Evolutionary conservation across 2,329 filamentous ascomycete genomes (phyloP).

Genomic region (Colletotrichum graminicola): DNA sequence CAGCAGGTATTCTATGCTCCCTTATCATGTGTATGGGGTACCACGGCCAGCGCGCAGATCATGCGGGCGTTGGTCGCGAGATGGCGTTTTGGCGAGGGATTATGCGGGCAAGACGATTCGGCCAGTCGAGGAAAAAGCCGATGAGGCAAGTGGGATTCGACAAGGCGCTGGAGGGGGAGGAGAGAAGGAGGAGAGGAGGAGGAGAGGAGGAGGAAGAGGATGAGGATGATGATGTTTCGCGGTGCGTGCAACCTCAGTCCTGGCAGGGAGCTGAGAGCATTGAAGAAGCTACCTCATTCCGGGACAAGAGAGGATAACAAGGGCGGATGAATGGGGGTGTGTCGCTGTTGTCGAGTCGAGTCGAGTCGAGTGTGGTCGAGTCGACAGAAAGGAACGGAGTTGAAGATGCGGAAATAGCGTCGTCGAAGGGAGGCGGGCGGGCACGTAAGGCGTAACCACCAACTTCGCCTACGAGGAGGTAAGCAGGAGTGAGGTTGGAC

Average conservation of each 20-base stretch:
- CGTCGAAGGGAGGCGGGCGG: slow-evolving; percentile 30
- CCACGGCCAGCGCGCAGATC: slow-evolving; percentile 38
- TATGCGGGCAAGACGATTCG: slow-evolving; percentile 35
- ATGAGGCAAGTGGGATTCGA: background rate
- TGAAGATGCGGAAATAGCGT: slow-evolving; percentile 33
- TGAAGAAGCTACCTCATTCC: slow-evolving; percentile 71
- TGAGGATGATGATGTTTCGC: slow-evolving; percentile 34
- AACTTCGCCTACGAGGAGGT: slow-evolving; percentile 29
- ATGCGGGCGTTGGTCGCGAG: slow-evolving; percentile 38
- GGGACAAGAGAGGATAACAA: slow-evolving; percentile 44
- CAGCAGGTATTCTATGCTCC: slow-evolving; percentile 69
- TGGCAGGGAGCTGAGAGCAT: slow-evolving; percentile 70
- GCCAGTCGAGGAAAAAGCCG: slow-evolving; percentile 23
- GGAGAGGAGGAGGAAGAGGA: background rate
- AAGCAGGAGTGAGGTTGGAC: slow-evolving; percentile 37
- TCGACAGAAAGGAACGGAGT: slow-evolving; percentile 16
- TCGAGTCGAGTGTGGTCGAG: background rate
- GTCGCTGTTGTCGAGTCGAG: slow-evolving; percentile 5
- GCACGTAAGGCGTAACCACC: slow-evolving; percentile 29
- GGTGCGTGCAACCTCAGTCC: slow-evolving; percentile 62
- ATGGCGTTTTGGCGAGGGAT: slow-evolving; percentile 12
- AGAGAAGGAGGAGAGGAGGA: background rate
- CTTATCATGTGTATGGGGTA: slow-evolving; percentile 58
- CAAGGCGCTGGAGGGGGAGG: slow-evolving; percentile 11
- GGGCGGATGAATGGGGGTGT: slow-evolving; percentile 8